Conservation (phyloP, 306 rosid genomes). For the Cicer arietinum region DNA sequence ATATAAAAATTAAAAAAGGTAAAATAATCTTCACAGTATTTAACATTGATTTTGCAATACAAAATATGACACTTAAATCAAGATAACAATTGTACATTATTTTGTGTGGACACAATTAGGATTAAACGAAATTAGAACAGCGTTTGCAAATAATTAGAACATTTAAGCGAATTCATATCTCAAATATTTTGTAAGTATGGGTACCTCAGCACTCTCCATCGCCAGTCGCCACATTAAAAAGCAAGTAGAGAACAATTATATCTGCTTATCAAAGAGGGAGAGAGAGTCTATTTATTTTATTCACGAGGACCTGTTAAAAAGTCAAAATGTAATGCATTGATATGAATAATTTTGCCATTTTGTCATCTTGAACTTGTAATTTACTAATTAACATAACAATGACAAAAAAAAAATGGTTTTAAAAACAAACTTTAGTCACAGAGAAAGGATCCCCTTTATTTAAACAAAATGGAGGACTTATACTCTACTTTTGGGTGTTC, state of each 20-base stretch:
- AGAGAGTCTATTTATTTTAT: too few species aligned
- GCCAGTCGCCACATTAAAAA: too few species aligned
- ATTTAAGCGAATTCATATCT: neutral
- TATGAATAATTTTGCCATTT: neutral
- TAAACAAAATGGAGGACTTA: neutral
- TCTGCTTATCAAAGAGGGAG: too few species aligned
- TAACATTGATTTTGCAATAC: neutral
- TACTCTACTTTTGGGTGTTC: neutral
- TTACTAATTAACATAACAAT: neutral
- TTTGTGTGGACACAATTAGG: neutral
- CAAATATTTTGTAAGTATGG: neutral
- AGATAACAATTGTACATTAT: neutral
- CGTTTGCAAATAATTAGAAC: too few species aligned
- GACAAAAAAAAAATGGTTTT: neutral
- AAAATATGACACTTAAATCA: neutral
- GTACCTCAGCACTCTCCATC: neutral
- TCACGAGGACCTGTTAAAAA: neutral
- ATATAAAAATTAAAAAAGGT: neutral
- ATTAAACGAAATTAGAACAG: neutral
- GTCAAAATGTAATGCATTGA: neutral
- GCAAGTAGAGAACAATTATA: too few species aligned
- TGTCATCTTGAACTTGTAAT: neutral
- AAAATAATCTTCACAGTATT: neutral
- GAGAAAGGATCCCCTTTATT: neutral
- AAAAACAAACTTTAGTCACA: slow-evolving; percentile 1